Conservation (phyloP, 2,329 filamentous ascomycete genomes). For the Alternaria rosae region DNA sequence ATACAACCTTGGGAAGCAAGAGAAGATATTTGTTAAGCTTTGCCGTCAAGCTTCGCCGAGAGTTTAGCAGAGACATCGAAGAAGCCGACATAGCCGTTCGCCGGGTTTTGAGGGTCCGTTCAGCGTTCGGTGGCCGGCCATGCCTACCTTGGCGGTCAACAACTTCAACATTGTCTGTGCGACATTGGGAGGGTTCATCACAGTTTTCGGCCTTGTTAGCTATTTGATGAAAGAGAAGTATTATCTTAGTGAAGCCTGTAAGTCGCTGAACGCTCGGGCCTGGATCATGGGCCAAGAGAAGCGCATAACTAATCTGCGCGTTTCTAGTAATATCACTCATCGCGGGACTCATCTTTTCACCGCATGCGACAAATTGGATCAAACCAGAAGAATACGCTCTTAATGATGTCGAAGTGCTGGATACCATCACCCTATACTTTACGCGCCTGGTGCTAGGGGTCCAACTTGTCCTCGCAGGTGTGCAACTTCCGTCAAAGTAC, state of each 20-base stretch:
- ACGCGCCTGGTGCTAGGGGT: conserved; percentile 87
- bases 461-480: conserved; percentile 85
- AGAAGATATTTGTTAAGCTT: conserved; percentile 5
- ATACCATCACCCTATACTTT: conserved; percentile 82
- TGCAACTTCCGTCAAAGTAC: conserved; percentile 86
- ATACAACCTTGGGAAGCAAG: not conserved
- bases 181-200: conserved; percentile 84
- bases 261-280: conserved; percentile 48
- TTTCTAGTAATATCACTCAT: conserved; percentile 79
- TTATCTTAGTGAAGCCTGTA: conserved; percentile 89
- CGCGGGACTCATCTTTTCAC: conserved; percentile 79
- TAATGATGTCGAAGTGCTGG: conserved; percentile 64
- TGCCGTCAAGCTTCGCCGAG: conserved; percentile 15
- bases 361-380: conserved; percentile 77
- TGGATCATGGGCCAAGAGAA: not conserved
- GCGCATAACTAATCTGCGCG: conserved; percentile 9
- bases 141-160: conserved; percentile 70
- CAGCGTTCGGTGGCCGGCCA: conserved; percentile 32
- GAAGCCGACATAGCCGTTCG: conserved; percentile 7
- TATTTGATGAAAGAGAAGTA: conserved; percentile 89
- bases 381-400: conserved; percentile 76
- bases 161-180: conserved; percentile 88
- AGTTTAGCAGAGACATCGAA: not conserved
- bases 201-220: conserved; percentile 87
- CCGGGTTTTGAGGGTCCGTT: not conserved